phyloP scores from a whole-genome alignment of 1,284 basidiomycete genomes.

The Leccinum subrobustum region DNA sequence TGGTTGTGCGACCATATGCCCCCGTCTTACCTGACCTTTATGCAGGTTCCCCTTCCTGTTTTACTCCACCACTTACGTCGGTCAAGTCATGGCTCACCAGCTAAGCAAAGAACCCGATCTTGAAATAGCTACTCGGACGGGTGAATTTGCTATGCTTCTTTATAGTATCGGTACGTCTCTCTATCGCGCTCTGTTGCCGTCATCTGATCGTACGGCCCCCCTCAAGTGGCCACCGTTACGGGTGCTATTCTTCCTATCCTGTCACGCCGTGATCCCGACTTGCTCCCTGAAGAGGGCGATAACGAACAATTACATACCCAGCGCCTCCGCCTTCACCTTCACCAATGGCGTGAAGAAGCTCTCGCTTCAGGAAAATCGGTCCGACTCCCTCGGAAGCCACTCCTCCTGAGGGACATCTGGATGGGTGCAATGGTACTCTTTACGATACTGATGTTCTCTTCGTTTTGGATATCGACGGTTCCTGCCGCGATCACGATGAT shows the following conservation, averaged over 20 bases:
- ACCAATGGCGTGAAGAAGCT: slow-evolving; percentile 81
- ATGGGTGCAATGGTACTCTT: slow-evolving; percentile 82
- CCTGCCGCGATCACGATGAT: slow-evolving; percentile 76
- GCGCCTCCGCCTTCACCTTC: slow-evolving; percentile 68
- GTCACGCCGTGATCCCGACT: slow-evolving; percentile 72
- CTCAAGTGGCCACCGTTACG: slow-evolving; percentile 78
- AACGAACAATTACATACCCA: slow-evolving; percentile 72
- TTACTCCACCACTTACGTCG: slow-evolving; percentile 91
- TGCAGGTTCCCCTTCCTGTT: slow-evolving; percentile 91
- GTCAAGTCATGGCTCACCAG: slow-evolving; percentile 87
- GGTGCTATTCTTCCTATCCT: slow-evolving; percentile 84
- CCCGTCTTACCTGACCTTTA: slow-evolving; percentile 1
- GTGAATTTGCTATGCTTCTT: slow-evolving; percentile 87
- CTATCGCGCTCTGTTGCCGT: neutral
- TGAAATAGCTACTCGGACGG: slow-evolving; percentile 81
- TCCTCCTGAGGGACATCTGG: slow-evolving; percentile 91
- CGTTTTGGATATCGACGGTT: slow-evolving; percentile 81
- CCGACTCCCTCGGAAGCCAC: slow-evolving; percentile 79
- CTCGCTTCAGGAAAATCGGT: slow-evolving; percentile 68
- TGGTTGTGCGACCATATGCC: neutral
- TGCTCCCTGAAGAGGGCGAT: slow-evolving; percentile 69
- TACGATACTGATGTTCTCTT: slow-evolving; percentile 73
- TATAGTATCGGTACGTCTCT: slow-evolving; percentile 76
- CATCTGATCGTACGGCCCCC: slow-evolving; percentile 7
- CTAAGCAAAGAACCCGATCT: slow-evolving; percentile 68